Evolutionary conservation across 148 eudicot genomes (phyloP), one percentile per base, ranked within the genome.

Genomic region (Diospyros kaki): DNA sequence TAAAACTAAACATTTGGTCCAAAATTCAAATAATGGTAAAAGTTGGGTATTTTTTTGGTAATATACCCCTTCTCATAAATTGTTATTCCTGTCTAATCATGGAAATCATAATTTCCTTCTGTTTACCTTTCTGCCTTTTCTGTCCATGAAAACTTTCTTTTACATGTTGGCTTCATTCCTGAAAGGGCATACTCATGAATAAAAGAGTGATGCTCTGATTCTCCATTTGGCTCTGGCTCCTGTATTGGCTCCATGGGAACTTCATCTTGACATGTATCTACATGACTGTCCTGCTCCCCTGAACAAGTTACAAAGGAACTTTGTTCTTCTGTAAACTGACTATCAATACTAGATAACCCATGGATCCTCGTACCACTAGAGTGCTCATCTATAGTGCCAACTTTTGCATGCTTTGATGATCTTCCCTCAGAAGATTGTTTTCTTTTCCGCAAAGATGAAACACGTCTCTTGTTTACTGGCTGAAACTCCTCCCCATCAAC

Each of bases 81-180:
- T 45, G 58, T 28, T 12, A 38, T 28, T 73, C 45, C 28, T 60
- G 46, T 46, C 58, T 38, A 9, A 9, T 15, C 60, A 64, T 40
- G 73, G 54, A 17, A 54, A 40, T 69, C 45, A 12, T 28, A 60
- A 45, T 39, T 10, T 42, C 60, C 66, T 38, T 50, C 6, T 73
- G 72, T 73, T 83, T 85, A 95, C 98, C 97, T 92, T 75, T 95
- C 98, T 71, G 93, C 84, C 58, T 80, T 81, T 79, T 90, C 98
- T 64, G 91, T 88, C 98, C 98, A 95, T 17, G 74, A 74, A 75
- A 87, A 90, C 88, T 80, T 88, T 74, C 73, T 78, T 73, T 80
- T 80, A 18, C 89, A 90, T 74, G 77, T 72, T 78, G 83, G 75
- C 52, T 82, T 87, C 79, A 90, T 75, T 75, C 79, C 83, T 74